phyloP scores from a whole-genome alignment of 371 early-diverging fungal genomes.

The Coemansia sp. region DNA sequence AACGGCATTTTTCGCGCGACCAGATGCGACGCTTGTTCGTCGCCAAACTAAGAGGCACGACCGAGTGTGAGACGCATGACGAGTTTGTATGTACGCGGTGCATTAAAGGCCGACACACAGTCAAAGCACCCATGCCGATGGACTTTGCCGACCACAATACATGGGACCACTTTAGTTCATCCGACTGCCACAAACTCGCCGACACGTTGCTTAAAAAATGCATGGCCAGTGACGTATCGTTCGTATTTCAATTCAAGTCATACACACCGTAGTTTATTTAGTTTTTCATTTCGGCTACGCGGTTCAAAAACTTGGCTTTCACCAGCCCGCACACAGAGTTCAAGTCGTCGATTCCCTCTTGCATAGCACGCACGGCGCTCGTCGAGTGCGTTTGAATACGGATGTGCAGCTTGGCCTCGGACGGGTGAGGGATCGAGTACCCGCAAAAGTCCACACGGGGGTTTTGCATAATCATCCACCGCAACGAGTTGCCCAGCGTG shows the following conservation, averaged over 20 bases:
- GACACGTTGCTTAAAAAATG: conserved; percentile 77
- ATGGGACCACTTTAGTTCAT: conserved; percentile 86
- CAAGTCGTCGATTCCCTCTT: conserved; percentile 84
- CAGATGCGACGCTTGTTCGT: conserved; percentile 87
- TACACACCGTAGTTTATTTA: conserved; percentile 47
- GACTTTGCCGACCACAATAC: conserved; percentile 73
- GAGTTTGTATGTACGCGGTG: conserved; percentile 93
- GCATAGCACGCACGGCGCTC: conserved; percentile 80
- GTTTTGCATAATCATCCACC: conserved; percentile 94
- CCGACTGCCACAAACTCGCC: conserved; percentile 66
- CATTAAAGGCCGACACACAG: conserved; percentile 75
- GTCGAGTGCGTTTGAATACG: conserved; percentile 89
- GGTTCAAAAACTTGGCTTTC: conserved; percentile 26
- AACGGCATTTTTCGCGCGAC: conserved; percentile 90
- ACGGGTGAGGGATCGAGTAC: conserved; percentile 99
- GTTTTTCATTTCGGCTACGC: conserved; percentile 4
- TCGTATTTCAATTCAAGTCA: conserved; percentile 89
- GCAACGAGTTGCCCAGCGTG: conserved; percentile 92
- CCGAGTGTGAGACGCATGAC: conserved; percentile 87
- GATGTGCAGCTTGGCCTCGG: conserved; percentile 90
- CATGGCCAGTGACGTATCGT: conserved; percentile 74
- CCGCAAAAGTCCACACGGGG: conserved; percentile 94
- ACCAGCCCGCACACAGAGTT: conserved; percentile 60
- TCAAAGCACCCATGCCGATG: conserved; percentile 65
- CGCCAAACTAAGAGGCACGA: conserved; percentile 58